Evolutionary conservation across 2,329 filamentous ascomycete species (phyloP), one percentile per base, ranked within the genome.

Genomic region (Colletotrichum simmondsii): DNA sequence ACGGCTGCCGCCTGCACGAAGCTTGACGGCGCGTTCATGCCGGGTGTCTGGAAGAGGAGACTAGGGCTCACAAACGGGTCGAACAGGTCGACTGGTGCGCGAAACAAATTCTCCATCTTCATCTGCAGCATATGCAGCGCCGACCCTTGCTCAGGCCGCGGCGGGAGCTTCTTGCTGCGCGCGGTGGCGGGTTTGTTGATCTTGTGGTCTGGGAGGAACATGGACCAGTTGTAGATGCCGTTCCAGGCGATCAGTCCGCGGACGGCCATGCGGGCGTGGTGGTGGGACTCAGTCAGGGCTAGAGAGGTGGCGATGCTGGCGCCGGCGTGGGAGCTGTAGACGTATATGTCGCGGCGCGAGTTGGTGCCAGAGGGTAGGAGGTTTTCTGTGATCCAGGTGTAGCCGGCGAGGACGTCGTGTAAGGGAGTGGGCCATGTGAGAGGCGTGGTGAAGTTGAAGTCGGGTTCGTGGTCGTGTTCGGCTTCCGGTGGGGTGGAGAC

Each of bases 201-300:
- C 7, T 82, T 84, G 70, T 91, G 87, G 74, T 87, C 85, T 0
- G 87, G 87, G 12, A 90, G 83, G 71, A 91, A 89, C 78, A 84
- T 88, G 69, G 89, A 90, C 91, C 90, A 92, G 81, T 92, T 88
- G 81, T 90, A 92, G 71, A 92, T 85, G 54, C 89, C 90, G 75
- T 92, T 90, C 79, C 87, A 87, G 8, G 86, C 85, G 19, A 90
- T 81, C 37, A 91, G 79, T 8, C 90, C 90, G 11, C 87, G 84
- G 56, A 92, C 82, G 52, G 82, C 83, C 77, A 89, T 84, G 37
- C 77, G 80, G 16, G 80, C 76, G 66, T 87, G 81, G 2, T 81
- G 75, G 57, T 85, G 82, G 1, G 85, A 81, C 78, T 92, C 89
- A 2, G 89, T 92, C 56, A 92, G 79, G 10, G 90, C 87, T 3